Evolutionary conservation across 305 asterid species (phyloP).

Genomic region (Petunia hybrid): DNA sequence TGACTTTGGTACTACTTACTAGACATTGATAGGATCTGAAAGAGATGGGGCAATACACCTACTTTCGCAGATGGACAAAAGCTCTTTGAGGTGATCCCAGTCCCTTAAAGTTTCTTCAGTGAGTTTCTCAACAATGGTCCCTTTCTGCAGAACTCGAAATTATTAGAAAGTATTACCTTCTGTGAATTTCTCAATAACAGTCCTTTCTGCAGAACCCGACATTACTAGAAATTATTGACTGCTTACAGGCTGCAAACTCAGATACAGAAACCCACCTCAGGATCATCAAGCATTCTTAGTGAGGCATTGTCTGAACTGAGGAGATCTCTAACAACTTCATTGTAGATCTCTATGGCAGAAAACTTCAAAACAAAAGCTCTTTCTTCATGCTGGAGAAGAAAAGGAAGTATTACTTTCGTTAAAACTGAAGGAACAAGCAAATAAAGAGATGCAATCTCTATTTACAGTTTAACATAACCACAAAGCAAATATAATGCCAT

Average conservation of each 20-base stretch:
- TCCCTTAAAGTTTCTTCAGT: conserved; percentile 95
- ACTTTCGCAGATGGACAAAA: conserved; percentile 89
- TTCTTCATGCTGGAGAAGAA: conserved; percentile 76
- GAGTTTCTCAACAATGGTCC: conserved; percentile 86
- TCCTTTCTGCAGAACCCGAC: not conserved
- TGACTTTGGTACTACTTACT: not conserved
- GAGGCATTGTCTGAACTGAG: conserved; percentile 76
- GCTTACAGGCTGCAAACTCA: not conserved
- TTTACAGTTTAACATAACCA: not conserved
- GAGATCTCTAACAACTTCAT: conserved; percentile 96
- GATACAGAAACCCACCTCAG: conserved; percentile 69
- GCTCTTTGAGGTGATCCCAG: conserved; percentile 85
- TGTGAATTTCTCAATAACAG: not conserved
- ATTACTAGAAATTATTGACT: not conserved
- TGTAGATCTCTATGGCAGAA: conserved; percentile 93
- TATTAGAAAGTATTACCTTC: conserved; percentile 28
- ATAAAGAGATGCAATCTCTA: conserved; percentile 4
- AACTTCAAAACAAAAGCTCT: conserved; percentile 89
- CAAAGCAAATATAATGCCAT: not conserved
- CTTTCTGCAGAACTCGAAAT: conserved; percentile 60
- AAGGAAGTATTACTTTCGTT: conserved; percentile 19
- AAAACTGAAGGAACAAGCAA: conserved; percentile 21
- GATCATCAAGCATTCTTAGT: conserved; percentile 93
- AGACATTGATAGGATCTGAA: not conserved
- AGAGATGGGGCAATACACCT: conserved; percentile 11